Base-by-base conservation (phyloP, 441 rosid species). In the Theobroma grandiflorum region DNA sequence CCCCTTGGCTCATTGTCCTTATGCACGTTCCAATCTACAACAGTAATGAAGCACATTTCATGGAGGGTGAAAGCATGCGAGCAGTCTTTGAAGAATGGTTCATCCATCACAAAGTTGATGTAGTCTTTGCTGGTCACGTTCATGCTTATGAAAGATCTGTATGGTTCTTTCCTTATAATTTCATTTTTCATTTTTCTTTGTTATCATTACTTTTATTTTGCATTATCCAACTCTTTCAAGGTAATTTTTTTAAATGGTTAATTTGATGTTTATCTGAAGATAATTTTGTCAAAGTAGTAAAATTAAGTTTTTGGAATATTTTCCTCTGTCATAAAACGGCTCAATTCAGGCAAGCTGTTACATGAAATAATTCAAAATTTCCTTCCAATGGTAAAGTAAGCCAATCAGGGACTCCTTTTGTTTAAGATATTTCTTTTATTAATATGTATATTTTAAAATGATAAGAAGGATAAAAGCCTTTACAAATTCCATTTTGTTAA, bases 81-180 rank as follows among this genome's bases (percentile, higher is more conserved):
- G 86, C 87, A 74, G 92, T 84, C 81, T 90, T 88, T 80, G 94
- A 92, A 85, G 76, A 84, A 78, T 91, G 94, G 94, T 92, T 92
- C 67, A 78, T 89, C 52, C 69, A 53, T 65, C 37, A 87, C 79
- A 92, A 80, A 90, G 94, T 91, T 68, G 94, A 90, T 82, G 78
- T 91, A 22, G 78, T 91, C 82, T 92, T 92, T 86, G 93, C 93
- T 72, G 96, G 93, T 49, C 96, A 92, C 77, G 96, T 89, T 85
- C 94, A 92, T 83, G 94, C 96, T 72, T 92, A 91, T 80, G 96
- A 92, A 84, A 88, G 94, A 92, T 92, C 94, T 72, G 96, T 91
- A 88, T 75, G 84, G 45, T 42, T 83, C 78, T 83, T 71, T 71
- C 55, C 79, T 70, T 33, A 45, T 67, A 58, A 53, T 75, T 53